Base-by-base conservation (phyloP, 202 grass and related monocot genomes). In the Digitaria exilis region DNA sequence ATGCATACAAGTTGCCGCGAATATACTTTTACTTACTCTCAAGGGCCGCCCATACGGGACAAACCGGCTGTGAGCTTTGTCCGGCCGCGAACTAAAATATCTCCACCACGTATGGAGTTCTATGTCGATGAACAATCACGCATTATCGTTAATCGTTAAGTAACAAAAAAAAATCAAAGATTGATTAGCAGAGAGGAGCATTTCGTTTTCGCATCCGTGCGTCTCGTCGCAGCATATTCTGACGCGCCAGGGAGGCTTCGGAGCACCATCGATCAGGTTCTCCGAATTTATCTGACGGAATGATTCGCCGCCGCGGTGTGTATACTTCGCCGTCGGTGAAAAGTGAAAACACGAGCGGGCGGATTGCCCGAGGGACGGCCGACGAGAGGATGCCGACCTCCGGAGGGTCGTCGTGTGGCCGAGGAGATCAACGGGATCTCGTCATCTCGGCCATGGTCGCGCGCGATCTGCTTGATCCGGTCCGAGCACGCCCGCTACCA, bases 361-460 rank as follows among this genome's bases (percentile, higher is more conserved):
- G 60, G 86, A 75, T 60, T 25, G 45, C 30, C 22, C 80, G 9
- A 84, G 45, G 80, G 73, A n/a, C 80, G 71, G 7, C 54, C n/a
- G n/a, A n/a, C n/a, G n/a, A n/a, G 29, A 11, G 12, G 48, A 68
- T 48, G 52, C 50, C 50, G 51, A 60, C 79, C 65, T 80, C n/a
- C 60, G 6, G 7, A 63, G 14, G 24, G 28, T 7, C 41, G 17
- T 9, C 42, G 26, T 19, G 16, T 2, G 15, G 2, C 15, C 2
- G 11, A 1, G 42, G 43, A 24, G 37, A 12, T 24, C 21, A 2
- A 6, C 29, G 28, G 41, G 68, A 19, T 37, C 4, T 18, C 67
- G 6, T 15, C 25, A 19, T 37, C 4, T 18, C 67, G 6, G 25
- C 25, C 24, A 32, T 16, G 50, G 48, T 5, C 51, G 50, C 21